Base-by-base conservation (phyloP, 2,329 filamentous ascomycete species). In the Furcasterigmium sp. region DNA sequence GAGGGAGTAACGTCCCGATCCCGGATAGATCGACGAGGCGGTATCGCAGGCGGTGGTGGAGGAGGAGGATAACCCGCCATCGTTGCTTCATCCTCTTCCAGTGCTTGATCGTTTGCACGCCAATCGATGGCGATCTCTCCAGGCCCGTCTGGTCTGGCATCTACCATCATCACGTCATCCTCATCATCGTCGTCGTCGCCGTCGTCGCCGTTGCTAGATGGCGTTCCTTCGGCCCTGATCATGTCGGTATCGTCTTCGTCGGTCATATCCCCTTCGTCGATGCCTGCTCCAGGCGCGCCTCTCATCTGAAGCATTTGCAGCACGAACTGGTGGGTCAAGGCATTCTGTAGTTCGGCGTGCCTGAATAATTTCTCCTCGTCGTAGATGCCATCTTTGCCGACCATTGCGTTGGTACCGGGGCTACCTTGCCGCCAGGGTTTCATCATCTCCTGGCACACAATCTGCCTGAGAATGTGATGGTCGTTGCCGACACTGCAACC, bases 401-500 rank as follows among this genome's bases (percentile, higher is more conserved):
- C 83, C 48, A 80, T 76, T 17, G 82, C 84, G 60, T 97, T 91
- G 36, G 76, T 84, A 7, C 85, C 93, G 44, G 80, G 77, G 58
- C 93, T 97, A 6, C 93, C 93, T 51, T 85, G 80, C 25, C 83
- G 80, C 93, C 93, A 98, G 2, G 86, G 79, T 52, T 84, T 85
- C 47, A 98, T 79, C 56, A 97, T 77, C 62, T 98, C 89, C 61
- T 97, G 89, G 57, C 93, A 98, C 30, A 98, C 80, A 7, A 85
- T 82, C 41, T 81, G 83, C 29, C 90, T 80, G 35, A 98, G 70
- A 15, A 97, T 81, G 46, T 87, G 75, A 48, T 82, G 79, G 56
- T 98, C 89, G 25, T 80, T 73, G 2, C 88, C 89, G 37, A 95
- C 86, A 42, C 82, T 85, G 63, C 91, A 96, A 23, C 90, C 90